phyloP scores from a whole-genome alignment of 371 early-diverging fungal genomes.

The Mucor saturninus region DNA sequence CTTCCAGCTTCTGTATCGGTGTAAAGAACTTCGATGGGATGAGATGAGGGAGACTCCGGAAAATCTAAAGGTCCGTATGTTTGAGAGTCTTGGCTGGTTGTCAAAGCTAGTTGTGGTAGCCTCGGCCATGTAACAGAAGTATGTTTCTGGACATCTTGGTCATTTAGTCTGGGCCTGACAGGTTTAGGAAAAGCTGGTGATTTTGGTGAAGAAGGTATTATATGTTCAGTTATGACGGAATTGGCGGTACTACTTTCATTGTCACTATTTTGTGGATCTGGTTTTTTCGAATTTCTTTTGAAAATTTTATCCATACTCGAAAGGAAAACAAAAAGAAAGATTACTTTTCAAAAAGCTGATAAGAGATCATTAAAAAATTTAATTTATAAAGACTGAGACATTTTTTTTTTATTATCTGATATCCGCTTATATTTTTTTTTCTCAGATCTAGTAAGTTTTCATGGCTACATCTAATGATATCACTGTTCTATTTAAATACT shows the following conservation, averaged over 20 bases:
- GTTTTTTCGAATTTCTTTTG: slow-evolving; percentile 4
- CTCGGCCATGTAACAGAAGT: slow-evolving; percentile 13
- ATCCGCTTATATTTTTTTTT: too few relatives aligned
- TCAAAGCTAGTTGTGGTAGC: slow-evolving; percentile 20
- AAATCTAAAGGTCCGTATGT: background rate
- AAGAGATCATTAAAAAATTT: background rate
- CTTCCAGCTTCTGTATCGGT: slow-evolving; percentile 3
- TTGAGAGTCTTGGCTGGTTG: slow-evolving; percentile 9
- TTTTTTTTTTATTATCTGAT: too few relatives aligned
- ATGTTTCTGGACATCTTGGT: slow-evolving; percentile 1
- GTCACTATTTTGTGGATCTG: background rate
- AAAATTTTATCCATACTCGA: slow-evolving; percentile 8
- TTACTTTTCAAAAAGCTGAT: background rate
- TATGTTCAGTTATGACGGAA: slow-evolving; percentile 5
- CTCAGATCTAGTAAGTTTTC: too few relatives aligned
- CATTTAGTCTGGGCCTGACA: background rate
- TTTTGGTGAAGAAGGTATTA: background rate
- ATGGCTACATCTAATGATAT: too few relatives aligned
- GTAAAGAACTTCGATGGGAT: background rate
- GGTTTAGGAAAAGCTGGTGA: background rate
- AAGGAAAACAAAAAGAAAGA: background rate
- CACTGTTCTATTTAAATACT: too few relatives aligned
- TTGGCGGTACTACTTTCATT: slow-evolving; percentile 5
- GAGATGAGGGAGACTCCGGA: background rate
- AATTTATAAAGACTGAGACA: background rate